A percentile compares a stretch with the other conserved stretches of the same genome.
Evolutionary conservation across 2,329 filamentous ascomycete genomes (phyloP).

Genomic region (Zasmidium citrigriseum): DNA sequence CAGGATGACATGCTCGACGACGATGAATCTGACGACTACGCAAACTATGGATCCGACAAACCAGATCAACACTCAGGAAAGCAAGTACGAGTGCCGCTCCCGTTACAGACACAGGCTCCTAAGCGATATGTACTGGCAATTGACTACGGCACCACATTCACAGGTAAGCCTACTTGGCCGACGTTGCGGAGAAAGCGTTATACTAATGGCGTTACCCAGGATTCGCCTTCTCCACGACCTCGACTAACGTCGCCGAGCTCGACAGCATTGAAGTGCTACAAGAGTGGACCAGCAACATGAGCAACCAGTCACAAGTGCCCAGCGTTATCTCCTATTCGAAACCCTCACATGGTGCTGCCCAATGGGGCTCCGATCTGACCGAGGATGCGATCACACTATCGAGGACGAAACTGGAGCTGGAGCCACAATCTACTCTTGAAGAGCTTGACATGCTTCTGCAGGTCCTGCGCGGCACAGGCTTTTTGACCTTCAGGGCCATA

Average conservation of each 20-base stretch:
- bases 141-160: background rate
- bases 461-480: background rate
- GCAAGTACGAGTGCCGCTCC: no score
- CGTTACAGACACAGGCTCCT: no score
- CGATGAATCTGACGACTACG: no score
- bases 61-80: no score
- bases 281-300: background rate
- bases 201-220: background rate
- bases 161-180: background rate
- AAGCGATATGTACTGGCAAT: background rate
- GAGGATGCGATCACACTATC: background rate
- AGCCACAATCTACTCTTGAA: background rate
- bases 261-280: background rate
- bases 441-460: conserved; percentile 1
- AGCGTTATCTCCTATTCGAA: conserved; percentile 2
- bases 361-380: conserved; percentile 4
- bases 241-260: background rate
- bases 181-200: background rate
- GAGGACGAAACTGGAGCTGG: conserved; percentile 1
- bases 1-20: no score
- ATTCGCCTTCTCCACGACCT: background rate
- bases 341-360: background rate
- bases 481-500: background rate
- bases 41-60: no score
- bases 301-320: background rate